These are phyloP conservation scores for Cucurbita argyrosperma DNA, from an alignment of 306 rosid genomes.

Conservation along the genomic window DNA sequence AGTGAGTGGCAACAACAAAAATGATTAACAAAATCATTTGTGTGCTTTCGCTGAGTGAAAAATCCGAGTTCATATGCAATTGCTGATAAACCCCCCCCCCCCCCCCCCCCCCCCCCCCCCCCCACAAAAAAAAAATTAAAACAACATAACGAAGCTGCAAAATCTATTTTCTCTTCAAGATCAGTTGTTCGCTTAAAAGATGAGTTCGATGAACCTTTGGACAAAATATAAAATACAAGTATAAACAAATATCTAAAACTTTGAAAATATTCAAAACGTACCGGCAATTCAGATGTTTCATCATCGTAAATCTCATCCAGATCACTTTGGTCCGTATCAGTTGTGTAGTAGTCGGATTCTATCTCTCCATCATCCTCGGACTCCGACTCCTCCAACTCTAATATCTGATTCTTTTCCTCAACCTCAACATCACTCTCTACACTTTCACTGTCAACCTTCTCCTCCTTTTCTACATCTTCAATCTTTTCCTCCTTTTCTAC, in stretches of 20 bases:
- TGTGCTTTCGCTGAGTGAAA: no score
- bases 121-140: neutral
- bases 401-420: slow-evolving; percentile 4
- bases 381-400: slow-evolving; percentile 20
- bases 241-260: neutral
- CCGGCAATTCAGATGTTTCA: slow-evolving; percentile 30
- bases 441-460: slow-evolving; percentile 2
- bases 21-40: no score
- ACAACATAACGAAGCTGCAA: neutral
- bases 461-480: neutral
- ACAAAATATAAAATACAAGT: neutral
- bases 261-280: slow-evolving; percentile 3
- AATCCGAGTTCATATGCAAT: neutral
- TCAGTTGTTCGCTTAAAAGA: neutral
- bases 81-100: neutral
- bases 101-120: neutral
- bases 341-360: slow-evolving; percentile 15
- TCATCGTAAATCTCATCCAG: slow-evolving; percentile 20
- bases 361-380: slow-evolving; percentile 12
- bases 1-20: no score
- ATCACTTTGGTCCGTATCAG: slow-evolving; percentile 26
- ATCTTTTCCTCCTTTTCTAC: slow-evolving; percentile 7
- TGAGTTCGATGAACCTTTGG: neutral
- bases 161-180: neutral
- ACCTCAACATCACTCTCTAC: neutral